Evolutionary conservation across 768 basidiomycete genomes (phyloP).

Genomic region (Rhodotorula sphaerocarpa): DNA sequence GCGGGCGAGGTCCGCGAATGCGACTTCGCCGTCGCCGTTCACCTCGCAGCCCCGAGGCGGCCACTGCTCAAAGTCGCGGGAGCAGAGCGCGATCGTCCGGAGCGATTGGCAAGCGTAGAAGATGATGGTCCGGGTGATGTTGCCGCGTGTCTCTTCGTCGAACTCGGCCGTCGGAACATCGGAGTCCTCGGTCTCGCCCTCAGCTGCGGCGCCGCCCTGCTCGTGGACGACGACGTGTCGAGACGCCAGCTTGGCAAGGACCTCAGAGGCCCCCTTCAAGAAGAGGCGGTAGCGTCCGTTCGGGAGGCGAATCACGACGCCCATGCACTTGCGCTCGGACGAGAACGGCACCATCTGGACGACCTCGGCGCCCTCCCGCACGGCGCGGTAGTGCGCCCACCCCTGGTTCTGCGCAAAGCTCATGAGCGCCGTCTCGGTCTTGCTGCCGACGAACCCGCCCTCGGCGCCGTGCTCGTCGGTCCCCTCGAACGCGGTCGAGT

Average conservation of each 20-base stretch:
- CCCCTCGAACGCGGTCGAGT: constrained; percentile 86
- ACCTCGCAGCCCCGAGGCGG: constrained; percentile 52
- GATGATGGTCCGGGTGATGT: constrained; percentile 83
- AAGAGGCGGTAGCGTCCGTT: constrained; percentile 59
- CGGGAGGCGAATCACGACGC: constrained; percentile 63
- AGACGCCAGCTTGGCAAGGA: constrained; percentile 68
- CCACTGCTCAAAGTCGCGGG: constrained; percentile 77
- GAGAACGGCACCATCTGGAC: constrained; percentile 90
- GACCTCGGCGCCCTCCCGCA: constrained; percentile 56
- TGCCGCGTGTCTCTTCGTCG: constrained; percentile 61
- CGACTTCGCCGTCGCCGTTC: constrained; percentile 34
- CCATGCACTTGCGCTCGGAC: constrained; percentile 89
- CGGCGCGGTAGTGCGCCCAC: constrained; percentile 65
- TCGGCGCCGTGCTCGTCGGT: constrained; percentile 56
- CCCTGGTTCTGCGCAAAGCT: constrained; percentile 70
- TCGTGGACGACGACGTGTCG: constrained; percentile 61
- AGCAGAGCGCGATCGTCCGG: constrained; percentile 88
- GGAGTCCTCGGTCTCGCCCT: constrained; percentile 29
- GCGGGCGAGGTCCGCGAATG: constrained; percentile 58
- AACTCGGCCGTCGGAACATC: constrained; percentile 51
- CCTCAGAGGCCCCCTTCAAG: constrained; percentile 90
- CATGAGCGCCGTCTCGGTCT: constrained; percentile 88
- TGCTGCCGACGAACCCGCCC: constrained; percentile 69
- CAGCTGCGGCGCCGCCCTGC: constrained; percentile 33
- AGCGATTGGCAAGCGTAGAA: constrained; percentile 96